These are phyloP conservation scores for Bryum argenteum DNA, from an alignment of 225 moss, liverwort and hornwort genomes.

Conservation along the genomic window DNA sequence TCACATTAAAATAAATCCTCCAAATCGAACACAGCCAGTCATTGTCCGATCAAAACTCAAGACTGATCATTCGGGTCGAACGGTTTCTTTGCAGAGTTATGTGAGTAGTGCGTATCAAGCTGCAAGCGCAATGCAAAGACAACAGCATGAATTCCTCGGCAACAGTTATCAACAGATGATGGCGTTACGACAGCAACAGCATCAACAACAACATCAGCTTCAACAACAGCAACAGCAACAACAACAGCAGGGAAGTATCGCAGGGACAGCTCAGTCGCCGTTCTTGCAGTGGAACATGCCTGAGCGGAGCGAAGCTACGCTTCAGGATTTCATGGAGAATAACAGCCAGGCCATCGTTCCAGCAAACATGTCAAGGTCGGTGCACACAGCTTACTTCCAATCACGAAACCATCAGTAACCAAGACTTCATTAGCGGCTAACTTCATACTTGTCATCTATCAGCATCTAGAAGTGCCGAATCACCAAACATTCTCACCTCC, in stretches of 20 bases:
- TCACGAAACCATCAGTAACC: too few relatives aligned
- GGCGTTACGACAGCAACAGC: constrained; percentile 44
- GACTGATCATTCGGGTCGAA: not conserved
- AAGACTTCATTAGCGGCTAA: too few relatives aligned
- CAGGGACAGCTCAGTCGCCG: constrained; percentile 40
- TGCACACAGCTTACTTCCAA: too few relatives aligned
- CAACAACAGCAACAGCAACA: constrained; percentile 37
- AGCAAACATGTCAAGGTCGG: constrained; percentile 49
- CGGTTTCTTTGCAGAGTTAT: constrained; percentile 43
- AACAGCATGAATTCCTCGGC: constrained; percentile 64
- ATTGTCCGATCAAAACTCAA: not conserved
- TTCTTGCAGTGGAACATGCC: constrained; percentile 65
- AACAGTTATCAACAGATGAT: constrained; percentile 67
- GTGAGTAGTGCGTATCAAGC: constrained; percentile 65
- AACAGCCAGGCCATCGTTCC: constrained; percentile 53
- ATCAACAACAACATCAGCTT: constrained; percentile 21
- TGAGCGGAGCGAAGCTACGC: constrained; percentile 60
- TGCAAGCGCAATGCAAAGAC: constrained; percentile 55
- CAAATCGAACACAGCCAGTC: not conserved
- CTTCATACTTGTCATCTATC: too few relatives aligned
- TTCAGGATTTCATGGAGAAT: constrained; percentile 68
- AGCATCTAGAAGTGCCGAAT: too few relatives aligned
- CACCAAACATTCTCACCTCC: too few relatives aligned
- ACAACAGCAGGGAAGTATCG: constrained; percentile 38
- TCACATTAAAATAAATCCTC: not conserved